Evolutionary conservation across 441 rosid species (phyloP), one percentile per base, ranked within the genome.

Genomic region (Isatis lusitanica): DNA sequence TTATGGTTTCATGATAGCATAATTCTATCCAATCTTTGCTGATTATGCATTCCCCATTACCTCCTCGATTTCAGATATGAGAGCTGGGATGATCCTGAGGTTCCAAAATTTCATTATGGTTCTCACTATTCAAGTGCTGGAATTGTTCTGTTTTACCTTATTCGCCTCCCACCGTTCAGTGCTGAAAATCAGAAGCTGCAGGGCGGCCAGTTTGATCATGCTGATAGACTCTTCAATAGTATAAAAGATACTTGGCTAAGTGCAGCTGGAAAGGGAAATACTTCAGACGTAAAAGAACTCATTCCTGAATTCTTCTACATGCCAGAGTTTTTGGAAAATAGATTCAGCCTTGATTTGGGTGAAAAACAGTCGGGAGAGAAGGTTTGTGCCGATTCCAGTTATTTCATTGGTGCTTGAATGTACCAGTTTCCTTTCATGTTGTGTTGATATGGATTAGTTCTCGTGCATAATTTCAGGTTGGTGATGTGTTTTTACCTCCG

Each of bases 121-220:
- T 94, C 98, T 87, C 99, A 96, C 83, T 96, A 96, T 84, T 96
- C 99, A 55, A 96, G 99, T 85, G 99, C 99, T 78, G 99, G 99
- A 64, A 94, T 94, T 78, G 99, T 96, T 75, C 97, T 96, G 42
- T 94, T 96, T 85, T 96, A 94, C 84, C 99, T 96, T 82, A 84
- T 96, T 64, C 99, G 99, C 63, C 82, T 96, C 79, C 99, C 99
- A 43, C 99, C 99, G 57, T 96, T 94, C 82, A 96, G 99, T 83
- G 74, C 78, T 40, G 99, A 96, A 84, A 96, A 96, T 82, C 99
- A 92, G 85, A 96, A 96, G 90, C 91, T 97, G 66, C 99, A 97
- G 75, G 99, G 99, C 26, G 99, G 99, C 70, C 98, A 97, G 82
- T 97, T 97, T 63, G 99, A 97, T 83, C 99, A 97, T 82, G 99